Percentiles rank a stretch among this genome's conserved stretches.
These are phyloP conservation scores for Beta corolliflora DNA, from an alignment of 179 eudicot genomes.

Conservation along the genomic window DNA sequence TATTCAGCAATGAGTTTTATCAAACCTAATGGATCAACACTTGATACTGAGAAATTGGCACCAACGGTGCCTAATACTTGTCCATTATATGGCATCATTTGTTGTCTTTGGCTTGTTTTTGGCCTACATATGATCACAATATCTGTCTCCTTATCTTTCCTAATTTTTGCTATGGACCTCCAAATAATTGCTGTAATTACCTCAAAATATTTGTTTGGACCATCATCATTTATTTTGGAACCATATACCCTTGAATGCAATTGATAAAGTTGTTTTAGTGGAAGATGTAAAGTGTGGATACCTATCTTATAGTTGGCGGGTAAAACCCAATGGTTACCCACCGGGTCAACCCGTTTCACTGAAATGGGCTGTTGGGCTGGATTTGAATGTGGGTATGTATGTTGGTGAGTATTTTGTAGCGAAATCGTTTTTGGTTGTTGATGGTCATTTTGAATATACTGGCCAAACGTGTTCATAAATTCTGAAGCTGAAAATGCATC, in stretches of 20 bases:
- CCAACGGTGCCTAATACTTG: conserved; percentile 49
- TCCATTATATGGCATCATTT: conserved; percentile 27
- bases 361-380: conserved; percentile 45
- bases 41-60: conserved; percentile 19
- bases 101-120: conserved; percentile 7
- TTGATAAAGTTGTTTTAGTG: conserved; percentile 34
- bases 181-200: conserved; percentile 57
- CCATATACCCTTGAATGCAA: conserved; percentile 34
- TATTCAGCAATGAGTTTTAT: conserved; percentile 30
- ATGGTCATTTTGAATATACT: conserved; percentile 32
- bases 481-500: conserved; percentile 59
- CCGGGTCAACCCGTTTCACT: conserved; percentile 61
- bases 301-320: conserved; percentile 41
- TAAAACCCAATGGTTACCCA: conserved; percentile 61
- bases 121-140: conserved; percentile 53
- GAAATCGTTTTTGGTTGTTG: neutral
- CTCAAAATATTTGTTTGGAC: conserved; percentile 37
- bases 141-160: conserved; percentile 42
- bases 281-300: conserved; percentile 43
- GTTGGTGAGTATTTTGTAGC: neutral
- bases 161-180: conserved; percentile 54
- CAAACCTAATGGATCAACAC: conserved; percentile 30
- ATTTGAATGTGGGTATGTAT: conserved; percentile 3
- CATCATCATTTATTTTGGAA: neutral
- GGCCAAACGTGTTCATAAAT: conserved; percentile 61